A percentile compares a stretch with the other conserved stretches of the same genome.
Evolutionary conservation across 2,329 filamentous ascomycete species (phyloP).

Genomic region (Trichoderma citrinoviride): DNA sequence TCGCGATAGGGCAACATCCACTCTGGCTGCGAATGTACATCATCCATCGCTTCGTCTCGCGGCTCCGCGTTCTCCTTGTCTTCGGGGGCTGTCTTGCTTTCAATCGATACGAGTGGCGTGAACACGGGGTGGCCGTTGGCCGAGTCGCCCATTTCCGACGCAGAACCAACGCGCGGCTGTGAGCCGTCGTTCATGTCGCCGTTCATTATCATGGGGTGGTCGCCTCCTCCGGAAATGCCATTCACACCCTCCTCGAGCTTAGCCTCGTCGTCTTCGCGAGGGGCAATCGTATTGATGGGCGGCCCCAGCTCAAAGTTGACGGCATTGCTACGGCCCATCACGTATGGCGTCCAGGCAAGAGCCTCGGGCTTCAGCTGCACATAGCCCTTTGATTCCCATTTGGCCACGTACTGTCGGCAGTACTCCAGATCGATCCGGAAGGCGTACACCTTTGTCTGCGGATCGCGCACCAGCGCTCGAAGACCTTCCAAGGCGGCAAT

Average conservation of each 20-base stretch:
- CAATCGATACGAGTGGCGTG: constrained; percentile 32
- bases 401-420: constrained; percentile 81
- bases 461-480: constrained; percentile 84
- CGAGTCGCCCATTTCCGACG: constrained; percentile 6
- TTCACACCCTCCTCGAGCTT: constrained; percentile 37
- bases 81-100: constrained; percentile 32
- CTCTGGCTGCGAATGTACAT: constrained; percentile 33
- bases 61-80: constrained; percentile 35
- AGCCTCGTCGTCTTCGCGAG: constrained; percentile 69
- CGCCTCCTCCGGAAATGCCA: constrained; percentile 24
- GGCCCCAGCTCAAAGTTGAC: constrained; percentile 81
- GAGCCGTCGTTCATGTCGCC: constrained; percentile 24
- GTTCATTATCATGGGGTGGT: constrained; percentile 26
- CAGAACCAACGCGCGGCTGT: constrained; percentile 15
- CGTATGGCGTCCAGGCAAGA: constrained; percentile 92
- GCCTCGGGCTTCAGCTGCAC: constrained; percentile 77
- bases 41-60: constrained; percentile 30
- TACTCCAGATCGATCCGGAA: constrained; percentile 83
- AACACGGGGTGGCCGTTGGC: constrained; percentile 12
- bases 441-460: constrained; percentile 82
- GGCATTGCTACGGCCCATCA: constrained; percentile 85
- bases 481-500: constrained; percentile 90
- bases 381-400: constrained; percentile 86
- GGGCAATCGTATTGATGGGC: constrained; percentile 80
- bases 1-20: constrained; percentile 51